Evolutionary conservation across 192 early-diverging fungal genomes (phyloP).

Genomic region (Paraglomus occultum): DNA sequence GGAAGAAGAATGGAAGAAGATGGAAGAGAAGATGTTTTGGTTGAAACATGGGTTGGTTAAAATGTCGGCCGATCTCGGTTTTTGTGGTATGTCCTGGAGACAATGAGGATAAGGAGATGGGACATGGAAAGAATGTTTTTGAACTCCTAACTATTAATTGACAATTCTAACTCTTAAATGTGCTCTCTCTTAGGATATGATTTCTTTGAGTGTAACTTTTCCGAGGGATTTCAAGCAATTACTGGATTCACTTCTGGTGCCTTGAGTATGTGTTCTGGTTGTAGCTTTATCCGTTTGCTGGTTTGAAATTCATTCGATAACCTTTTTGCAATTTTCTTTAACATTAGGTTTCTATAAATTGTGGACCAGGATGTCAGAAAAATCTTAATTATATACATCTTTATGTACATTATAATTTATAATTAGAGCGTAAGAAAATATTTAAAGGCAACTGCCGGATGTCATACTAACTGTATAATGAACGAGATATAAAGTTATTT

Average conservation of each 20-base stretch:
- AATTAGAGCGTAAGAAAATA: no score
- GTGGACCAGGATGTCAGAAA: constrained; percentile 6
- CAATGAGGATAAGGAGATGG: not conserved
- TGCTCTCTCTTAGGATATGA: constrained; percentile 45
- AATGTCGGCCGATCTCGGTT: constrained; percentile 65
- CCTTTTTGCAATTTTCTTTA: not conserved
- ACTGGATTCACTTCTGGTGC: constrained; percentile 51
- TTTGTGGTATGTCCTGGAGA: constrained; percentile 58
- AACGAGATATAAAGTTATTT: no score
- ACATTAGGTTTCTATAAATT: constrained; percentile 22
- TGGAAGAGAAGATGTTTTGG: constrained; percentile 52
- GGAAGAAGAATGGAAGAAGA: constrained; percentile 33
- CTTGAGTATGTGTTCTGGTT: constrained; percentile 12
- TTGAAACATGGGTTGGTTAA: constrained; percentile 61
- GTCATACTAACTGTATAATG: no score
- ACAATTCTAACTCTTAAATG: constrained; percentile 20
- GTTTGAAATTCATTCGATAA: not conserved
- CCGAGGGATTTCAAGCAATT: constrained; percentile 49
- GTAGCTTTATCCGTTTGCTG: not conserved
- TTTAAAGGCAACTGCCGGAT: no score
- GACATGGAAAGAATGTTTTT: not conserved
- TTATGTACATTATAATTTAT: no score
- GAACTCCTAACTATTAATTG: not conserved
- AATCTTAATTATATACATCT: not conserved
- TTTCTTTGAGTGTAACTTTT: constrained; percentile 47